Evolutionary conservation across 2,329 filamentous ascomycete species (phyloP).

Genomic region (Exophiala alcalophila): DNA sequence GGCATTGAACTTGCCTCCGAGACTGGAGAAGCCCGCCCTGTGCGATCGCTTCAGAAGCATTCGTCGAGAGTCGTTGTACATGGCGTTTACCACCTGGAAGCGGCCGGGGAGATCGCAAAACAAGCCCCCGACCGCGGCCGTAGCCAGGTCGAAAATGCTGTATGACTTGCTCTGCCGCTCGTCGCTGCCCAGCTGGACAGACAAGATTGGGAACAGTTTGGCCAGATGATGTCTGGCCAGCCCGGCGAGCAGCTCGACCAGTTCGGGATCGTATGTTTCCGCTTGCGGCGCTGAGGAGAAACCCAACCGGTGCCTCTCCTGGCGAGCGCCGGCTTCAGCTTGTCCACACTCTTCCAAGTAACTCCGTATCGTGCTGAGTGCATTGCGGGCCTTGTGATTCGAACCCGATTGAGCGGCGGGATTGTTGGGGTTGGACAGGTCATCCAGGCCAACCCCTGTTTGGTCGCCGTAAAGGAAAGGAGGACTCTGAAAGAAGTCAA

Average conservation of each 20-base stretch:
- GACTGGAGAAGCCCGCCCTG: background rate
- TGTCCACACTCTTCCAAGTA: background rate
- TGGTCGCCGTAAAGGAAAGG: no score
- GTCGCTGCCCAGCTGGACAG: background rate
- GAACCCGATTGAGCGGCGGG: no score
- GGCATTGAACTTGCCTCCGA: slow-evolving; percentile 7
- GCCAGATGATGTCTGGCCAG: slow-evolving; percentile 12
- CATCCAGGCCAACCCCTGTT: no score
- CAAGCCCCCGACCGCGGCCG: slow-evolving; percentile 17
- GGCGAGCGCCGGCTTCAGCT: slow-evolving; percentile 2
- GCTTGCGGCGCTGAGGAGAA: slow-evolving; percentile 15
- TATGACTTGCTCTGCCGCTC: background rate
- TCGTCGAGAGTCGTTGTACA: slow-evolving; percentile 21
- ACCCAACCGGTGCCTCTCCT: slow-evolving; percentile 16
- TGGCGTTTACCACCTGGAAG: slow-evolving; percentile 15
- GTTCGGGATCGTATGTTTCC: slow-evolving; percentile 13
- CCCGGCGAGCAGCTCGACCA: slow-evolving; percentile 11
- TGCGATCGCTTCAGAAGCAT: slow-evolving; percentile 4
- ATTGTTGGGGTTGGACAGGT: no score
- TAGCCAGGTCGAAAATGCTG: slow-evolving; percentile 14
- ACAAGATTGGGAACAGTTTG: slow-evolving; percentile 14
- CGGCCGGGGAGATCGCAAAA: slow-evolving; percentile 17
- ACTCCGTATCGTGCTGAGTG: background rate
- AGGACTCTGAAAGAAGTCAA: no score
- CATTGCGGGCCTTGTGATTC: no score